Base-by-base conservation (phyloP, 257 asterid species). In the Cordia subcordata region DNA sequence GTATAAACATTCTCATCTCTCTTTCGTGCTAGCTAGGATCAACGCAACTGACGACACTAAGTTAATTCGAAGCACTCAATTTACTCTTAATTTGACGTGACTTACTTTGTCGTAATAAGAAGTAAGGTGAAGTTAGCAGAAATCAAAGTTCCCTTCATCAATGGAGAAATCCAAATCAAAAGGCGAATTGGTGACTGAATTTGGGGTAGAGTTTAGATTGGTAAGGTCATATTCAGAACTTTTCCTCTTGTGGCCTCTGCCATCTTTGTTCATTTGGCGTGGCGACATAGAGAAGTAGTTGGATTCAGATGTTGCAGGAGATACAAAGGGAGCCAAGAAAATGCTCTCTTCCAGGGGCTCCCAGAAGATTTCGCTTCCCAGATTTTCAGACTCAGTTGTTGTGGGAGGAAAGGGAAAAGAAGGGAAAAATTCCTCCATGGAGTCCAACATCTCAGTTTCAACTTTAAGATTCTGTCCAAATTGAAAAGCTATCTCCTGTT, bases 171-270 rank as follows among this genome's bases (percentile, higher is more conserved):
- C 77, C 61, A 75, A 62, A 19, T 81, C 83, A 14, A 73, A 75
- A 0, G 80, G 68, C 37, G 85, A 68, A 60, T 58, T 68, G 16
- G 16, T 45, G 35, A 27, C 46, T 55, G 78, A 33, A 77, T 18
- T n/a, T 22, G 63, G 42, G 54, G 78, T 82, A 0, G 94, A 77
- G 8, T 75, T 72, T 19, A 77, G 77, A 50, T 88, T 87, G 11
- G 70, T 63, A 68, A 27, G 35, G 6, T 27, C 35, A 8, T 78
- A 72, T 11, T 76, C 80, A 1, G 78, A 76, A 49, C 63, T 49
- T 11, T 53, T 8, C 27, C 8, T 6, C 6, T 27, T 18, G 44
- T 51, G 60, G 49, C 58, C 73, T 4, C 72, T 44, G 20, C 73
- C 83, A 17, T 68, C 61, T 33, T 71, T 72, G 14, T 66, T 75